Evolutionary conservation across 23 red algal genomes (phyloP).

Genomic region (Gracilariopsis chorda): DNA sequence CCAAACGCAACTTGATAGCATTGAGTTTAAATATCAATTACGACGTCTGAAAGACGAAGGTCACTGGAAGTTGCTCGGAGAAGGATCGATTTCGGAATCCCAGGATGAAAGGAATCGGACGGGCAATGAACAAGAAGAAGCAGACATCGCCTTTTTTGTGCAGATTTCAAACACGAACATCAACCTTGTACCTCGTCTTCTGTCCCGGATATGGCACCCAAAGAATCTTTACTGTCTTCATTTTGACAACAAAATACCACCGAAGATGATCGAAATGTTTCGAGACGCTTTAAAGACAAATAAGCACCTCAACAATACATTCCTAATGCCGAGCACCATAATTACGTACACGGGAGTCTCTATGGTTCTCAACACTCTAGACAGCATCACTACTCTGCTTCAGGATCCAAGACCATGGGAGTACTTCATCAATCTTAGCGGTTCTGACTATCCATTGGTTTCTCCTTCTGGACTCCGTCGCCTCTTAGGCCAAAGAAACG

Average conservation of each 20-base stretch:
- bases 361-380: slow-evolving; percentile 77
- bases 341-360: slow-evolving; percentile 72
- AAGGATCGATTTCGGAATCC: too few species aligned
- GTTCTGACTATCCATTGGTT: slow-evolving; percentile 82
- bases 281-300: background rate
- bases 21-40: too few species aligned
- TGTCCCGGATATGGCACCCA: slow-evolving; percentile 58
- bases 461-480: slow-evolving; percentile 32
- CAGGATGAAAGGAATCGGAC: too few species aligned
- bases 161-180: slow-evolving; percentile 41
- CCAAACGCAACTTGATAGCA: too few species aligned
- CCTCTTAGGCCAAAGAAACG: slow-evolving; percentile 29
- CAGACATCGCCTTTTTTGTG: slow-evolving; percentile 66
- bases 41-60: too few species aligned
- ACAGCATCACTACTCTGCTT: slow-evolving; percentile 61
- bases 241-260: slow-evolving; percentile 79
- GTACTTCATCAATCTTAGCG: slow-evolving; percentile 86
- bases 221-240: slow-evolving; percentile 78
- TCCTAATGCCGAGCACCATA: slow-evolving; percentile 48
- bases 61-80: too few species aligned
- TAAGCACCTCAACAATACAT: slow-evolving; percentile 26
- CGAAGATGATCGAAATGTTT: background rate
- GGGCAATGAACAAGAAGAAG: slow-evolving; percentile 22
- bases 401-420: slow-evolving; percentile 27
- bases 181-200: slow-evolving; percentile 22